These are phyloP conservation scores for Trichocomaceae sp. DNA, from an alignment of 2,329 filamentous ascomycete species.

Conservation along the genomic window DNA sequence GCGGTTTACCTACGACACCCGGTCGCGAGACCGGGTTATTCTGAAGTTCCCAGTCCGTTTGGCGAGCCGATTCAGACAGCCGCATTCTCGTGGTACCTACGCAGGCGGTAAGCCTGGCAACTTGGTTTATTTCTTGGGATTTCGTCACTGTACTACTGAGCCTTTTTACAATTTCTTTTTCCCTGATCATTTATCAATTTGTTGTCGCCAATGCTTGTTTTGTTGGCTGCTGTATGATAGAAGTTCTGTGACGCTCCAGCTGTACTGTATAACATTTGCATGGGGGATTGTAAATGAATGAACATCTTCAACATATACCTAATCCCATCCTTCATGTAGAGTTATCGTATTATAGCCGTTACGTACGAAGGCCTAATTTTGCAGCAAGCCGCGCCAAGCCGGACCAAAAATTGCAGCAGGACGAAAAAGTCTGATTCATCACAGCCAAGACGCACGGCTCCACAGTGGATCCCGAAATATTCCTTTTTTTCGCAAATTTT, in stretches of 20 bases:
- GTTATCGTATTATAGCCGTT: no score
- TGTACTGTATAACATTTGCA: slow-evolving; percentile 1
- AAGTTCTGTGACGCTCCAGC: background rate
- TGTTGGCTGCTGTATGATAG: background rate
- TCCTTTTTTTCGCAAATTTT: background rate
- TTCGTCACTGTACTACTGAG: slow-evolving; percentile 33
- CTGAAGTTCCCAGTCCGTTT: slow-evolving; percentile 83
- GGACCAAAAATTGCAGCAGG: background rate
- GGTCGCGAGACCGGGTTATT: slow-evolving; percentile 71
- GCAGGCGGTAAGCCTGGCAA: slow-evolving; percentile 56
- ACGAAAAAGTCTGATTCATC: background rate
- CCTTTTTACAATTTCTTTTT: slow-evolving; percentile 10
- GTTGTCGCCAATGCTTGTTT: background rate
- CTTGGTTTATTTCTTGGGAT: background rate
- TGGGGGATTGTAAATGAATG: background rate
- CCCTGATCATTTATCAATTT: slow-evolving; percentile 16
- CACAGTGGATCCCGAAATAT: background rate
- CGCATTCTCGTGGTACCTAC: slow-evolving; percentile 91
- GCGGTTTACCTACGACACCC: slow-evolving; percentile 94
- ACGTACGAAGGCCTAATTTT: background rate
- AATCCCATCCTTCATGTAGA: no score
- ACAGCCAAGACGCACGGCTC: background rate
- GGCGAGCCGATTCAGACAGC: slow-evolving; percentile 62
- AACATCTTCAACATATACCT: background rate
- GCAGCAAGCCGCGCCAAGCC: background rate